A percentile compares a stretch with the other conserved stretches of the same genome.
Evolutionary conservation across 176 grass and related monocot species (phyloP).

Genomic region (Saccharum spontaneum): DNA sequence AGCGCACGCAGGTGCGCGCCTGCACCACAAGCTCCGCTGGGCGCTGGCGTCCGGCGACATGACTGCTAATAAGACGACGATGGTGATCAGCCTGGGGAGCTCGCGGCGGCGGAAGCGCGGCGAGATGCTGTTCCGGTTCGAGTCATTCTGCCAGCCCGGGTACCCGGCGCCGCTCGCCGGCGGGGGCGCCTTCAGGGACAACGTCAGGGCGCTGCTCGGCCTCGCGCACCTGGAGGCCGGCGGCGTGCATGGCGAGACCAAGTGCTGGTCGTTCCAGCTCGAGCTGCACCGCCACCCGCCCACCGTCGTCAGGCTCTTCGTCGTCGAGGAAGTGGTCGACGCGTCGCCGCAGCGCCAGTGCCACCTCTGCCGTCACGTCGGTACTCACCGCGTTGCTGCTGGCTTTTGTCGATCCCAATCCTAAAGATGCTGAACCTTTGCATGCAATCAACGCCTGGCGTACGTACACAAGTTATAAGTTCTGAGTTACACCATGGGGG

Average conservation of each 20-base stretch:
- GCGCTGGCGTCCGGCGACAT: slow-evolving; percentile 10
- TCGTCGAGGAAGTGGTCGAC: slow-evolving; percentile 79
- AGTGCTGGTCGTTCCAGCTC: slow-evolving; percentile 80
- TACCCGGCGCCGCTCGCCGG: slow-evolving; percentile 63
- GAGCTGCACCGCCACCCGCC: slow-evolving; percentile 72
- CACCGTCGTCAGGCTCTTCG: slow-evolving; percentile 57
- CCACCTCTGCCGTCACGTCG: slow-evolving; percentile 61
- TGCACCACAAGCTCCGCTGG: not conserved
- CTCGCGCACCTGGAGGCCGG: slow-evolving; percentile 62
- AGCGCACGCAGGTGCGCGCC: not conserved
- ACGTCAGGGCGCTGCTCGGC: slow-evolving; percentile 58
- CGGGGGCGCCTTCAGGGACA: slow-evolving; percentile 64
- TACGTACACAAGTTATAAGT: not conserved
- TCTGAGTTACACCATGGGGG: not conserved
- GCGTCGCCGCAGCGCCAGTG: slow-evolving; percentile 54
- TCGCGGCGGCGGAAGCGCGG: slow-evolving; percentile 69
- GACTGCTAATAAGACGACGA: slow-evolving; percentile 44
- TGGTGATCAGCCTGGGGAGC: slow-evolving; percentile 57
- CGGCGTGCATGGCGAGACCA: slow-evolving; percentile 57
- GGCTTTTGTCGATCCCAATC: not conserved
- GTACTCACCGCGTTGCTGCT: slow-evolving; percentile 35
- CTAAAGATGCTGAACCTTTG: no score
- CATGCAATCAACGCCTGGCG: not conserved
- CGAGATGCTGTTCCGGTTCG: slow-evolving; percentile 69
- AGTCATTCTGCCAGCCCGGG: slow-evolving; percentile 77